Evolutionary conservation across 1,139 yeast species (phyloP).

Genomic region (Debaryomyces sp.): DNA sequence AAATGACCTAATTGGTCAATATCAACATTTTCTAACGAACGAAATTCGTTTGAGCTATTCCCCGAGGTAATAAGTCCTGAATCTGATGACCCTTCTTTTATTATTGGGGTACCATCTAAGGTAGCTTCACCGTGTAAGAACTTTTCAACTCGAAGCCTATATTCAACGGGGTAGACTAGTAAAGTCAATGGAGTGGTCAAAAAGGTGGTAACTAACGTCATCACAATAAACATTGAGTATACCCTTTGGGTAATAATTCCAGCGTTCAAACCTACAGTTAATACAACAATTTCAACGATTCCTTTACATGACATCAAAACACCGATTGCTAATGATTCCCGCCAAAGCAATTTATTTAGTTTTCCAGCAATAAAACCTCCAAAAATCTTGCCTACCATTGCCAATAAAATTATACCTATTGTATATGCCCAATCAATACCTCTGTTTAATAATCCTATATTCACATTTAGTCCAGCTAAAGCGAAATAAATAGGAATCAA

Average conservation of each 20-base stretch:
- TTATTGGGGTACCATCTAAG: conserved; percentile 36
- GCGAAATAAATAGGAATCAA: conserved; percentile 80
- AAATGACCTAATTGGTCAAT: conserved; percentile 9
- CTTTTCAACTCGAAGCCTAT: conserved; percentile 54
- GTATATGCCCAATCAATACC: conserved; percentile 81
- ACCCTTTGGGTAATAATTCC: conserved; percentile 63
- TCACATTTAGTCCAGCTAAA: conserved; percentile 71
- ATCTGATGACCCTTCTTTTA: background rate
- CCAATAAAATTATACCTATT: conserved; percentile 63
- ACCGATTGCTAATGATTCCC: conserved; percentile 76
- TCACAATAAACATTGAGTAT: conserved; percentile 78
- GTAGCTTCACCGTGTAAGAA: conserved; percentile 42
- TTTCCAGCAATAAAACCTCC: conserved; percentile 70
- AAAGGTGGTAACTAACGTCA: conserved; percentile 69
- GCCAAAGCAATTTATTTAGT: conserved; percentile 62
- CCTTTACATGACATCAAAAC: conserved; percentile 89
- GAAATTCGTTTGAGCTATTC: conserved; percentile 4
- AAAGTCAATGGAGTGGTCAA: conserved; percentile 73
- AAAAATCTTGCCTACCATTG: conserved; percentile 65
- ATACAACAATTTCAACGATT: conserved; percentile 78
- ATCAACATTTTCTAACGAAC: conserved; percentile 9
- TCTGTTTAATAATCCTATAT: conserved; percentile 59
- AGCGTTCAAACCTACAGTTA: conserved; percentile 72
- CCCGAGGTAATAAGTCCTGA: background rate
- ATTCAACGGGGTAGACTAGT: conserved; percentile 56